Evolutionary conservation across 2,329 filamentous ascomycete species (phyloP), one percentile per base, ranked within the genome.

Genomic region (Ramularia collo-cygni): DNA sequence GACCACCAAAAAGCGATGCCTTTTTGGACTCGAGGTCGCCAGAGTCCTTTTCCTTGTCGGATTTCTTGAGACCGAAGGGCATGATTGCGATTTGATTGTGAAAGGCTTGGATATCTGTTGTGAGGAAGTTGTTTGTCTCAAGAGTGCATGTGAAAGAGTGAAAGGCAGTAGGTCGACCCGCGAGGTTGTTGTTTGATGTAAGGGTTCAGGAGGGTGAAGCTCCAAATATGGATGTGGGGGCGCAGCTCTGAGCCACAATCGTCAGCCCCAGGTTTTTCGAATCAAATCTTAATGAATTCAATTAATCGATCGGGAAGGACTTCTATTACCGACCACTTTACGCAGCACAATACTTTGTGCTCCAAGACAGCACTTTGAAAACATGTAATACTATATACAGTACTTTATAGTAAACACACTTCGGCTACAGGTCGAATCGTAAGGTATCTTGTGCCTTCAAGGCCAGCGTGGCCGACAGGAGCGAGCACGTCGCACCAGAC

Each of bases 1-100:
- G 65, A 49, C 66, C 66, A 48, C 75, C 74, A 52, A 81, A 80
- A 21, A 81, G 71, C n/a, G 75, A 73, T 41, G 64, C 66, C 59
- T 75, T 72, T 58, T 67, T 70, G 28, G 63, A 62, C 43, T 74
- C 65, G 34, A 73, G 70, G 48, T 74, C 74, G 54, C 64, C 70
- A 24, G 21, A 24, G 45, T 67, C 66, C 48, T 68, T 67, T 46
- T 66, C 70, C 58, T 78, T 79, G 40, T 64, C 60, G 50, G 61
- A 58, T 58, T 74, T 76, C 46, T 66, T 61, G 51, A 76, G 67
- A 28, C 67, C 66, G 55, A 69, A 67, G 8, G 52, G 53, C 54
- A 60, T 62, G 39, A 7, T 54, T 28, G 29, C 9, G 35, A 35
- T 17, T 24, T 7, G 13, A 28, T 24, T 38, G 12, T 5, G 19